phyloP scores from a whole-genome alignment of 768 basidiomycete species.

The Hirschioporus abietinus region DNA sequence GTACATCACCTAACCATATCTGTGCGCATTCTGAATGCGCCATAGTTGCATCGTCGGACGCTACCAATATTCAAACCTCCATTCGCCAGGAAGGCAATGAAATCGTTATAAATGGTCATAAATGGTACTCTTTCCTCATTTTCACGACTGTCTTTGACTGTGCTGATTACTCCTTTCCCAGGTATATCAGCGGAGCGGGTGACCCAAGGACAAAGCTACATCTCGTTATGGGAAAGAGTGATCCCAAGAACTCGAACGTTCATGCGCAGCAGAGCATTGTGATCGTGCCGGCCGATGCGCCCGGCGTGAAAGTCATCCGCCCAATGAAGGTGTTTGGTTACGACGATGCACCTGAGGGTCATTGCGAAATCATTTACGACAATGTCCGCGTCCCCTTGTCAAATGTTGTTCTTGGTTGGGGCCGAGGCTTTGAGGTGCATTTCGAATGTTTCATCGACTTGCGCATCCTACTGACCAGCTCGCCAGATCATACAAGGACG shows the following conservation, averaged over 20 bases:
- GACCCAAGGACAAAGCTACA: slow-evolving; percentile 88
- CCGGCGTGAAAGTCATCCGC: slow-evolving; percentile 86
- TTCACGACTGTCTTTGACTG: slow-evolving; percentile 6
- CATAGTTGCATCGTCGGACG: slow-evolving; percentile 88
- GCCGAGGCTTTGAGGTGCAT: slow-evolving; percentile 84
- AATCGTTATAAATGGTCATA: slow-evolving; percentile 93
- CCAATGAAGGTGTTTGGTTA: slow-evolving; percentile 93
- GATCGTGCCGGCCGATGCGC: slow-evolving; percentile 82
- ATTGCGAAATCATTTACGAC: slow-evolving; percentile 92
- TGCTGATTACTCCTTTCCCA: slow-evolving; percentile 22
- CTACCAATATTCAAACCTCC: slow-evolving; percentile 89
- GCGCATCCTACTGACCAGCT: background rate
- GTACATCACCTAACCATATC: slow-evolving; percentile 15
- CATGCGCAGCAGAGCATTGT: slow-evolving; percentile 92
- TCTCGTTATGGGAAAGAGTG: slow-evolving; percentile 93
- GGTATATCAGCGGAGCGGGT: slow-evolving; percentile 97
- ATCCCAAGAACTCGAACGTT: slow-evolving; percentile 69
- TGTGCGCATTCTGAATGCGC: slow-evolving; percentile 11
- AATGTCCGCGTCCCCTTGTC: slow-evolving; percentile 84
- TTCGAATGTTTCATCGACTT: background rate
- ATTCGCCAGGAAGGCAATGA: slow-evolving; percentile 79
- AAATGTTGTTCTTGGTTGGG: slow-evolving; percentile 89
- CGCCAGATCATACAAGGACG: slow-evolving; percentile 89
- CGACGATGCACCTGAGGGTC: slow-evolving; percentile 94
- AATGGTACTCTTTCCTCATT: slow-evolving; percentile 55